These are phyloP conservation scores for Pythium monospermum DNA, from an alignment of 352 stramenopile genomes.

Conservation along the genomic window DNA sequence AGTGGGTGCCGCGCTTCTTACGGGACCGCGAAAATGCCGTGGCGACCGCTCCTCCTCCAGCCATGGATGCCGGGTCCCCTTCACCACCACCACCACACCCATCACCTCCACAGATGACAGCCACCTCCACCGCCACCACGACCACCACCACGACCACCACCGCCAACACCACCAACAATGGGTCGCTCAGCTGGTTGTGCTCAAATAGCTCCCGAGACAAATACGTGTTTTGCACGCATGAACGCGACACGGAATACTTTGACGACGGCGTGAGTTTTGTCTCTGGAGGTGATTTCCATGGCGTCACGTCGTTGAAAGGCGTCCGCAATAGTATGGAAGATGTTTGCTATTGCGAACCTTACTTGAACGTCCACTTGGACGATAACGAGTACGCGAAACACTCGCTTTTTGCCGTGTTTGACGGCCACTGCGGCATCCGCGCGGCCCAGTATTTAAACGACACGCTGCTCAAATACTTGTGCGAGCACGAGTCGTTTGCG, in stretches of 20 bases:
- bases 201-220: constrained; percentile 30
- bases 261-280: constrained; percentile 71
- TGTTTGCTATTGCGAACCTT: constrained; percentile 75
- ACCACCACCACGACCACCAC: too few species aligned
- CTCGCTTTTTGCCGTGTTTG: constrained; percentile 79
- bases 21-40: constrained; percentile 55
- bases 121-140: constrained; percentile 32
- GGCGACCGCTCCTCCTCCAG: constrained; percentile 30
- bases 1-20: constrained; percentile 71
- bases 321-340: constrained; percentile 77
- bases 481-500: constrained; percentile 60
- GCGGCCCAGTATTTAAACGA: constrained; percentile 75
- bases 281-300: constrained; percentile 57
- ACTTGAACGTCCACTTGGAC: constrained; percentile 51
- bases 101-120: constrained; percentile 29
- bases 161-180: constrained; percentile 24
- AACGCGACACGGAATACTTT: constrained; percentile 55
- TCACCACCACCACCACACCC: constrained; percentile 33
- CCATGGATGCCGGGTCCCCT: constrained; percentile 27
- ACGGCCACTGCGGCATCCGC: constrained; percentile 77
- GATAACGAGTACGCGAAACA: constrained; percentile 44
- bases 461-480: constrained; percentile 60
- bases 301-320: constrained; percentile 75
- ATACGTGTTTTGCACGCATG: constrained; percentile 27
- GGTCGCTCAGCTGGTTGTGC: too few species aligned